A percentile compares a stretch with the other conserved stretches of the same genome.
phyloP scores from a whole-genome alignment of 805 yeast genomes.

The Debaryomyces hansenii region DNA sequence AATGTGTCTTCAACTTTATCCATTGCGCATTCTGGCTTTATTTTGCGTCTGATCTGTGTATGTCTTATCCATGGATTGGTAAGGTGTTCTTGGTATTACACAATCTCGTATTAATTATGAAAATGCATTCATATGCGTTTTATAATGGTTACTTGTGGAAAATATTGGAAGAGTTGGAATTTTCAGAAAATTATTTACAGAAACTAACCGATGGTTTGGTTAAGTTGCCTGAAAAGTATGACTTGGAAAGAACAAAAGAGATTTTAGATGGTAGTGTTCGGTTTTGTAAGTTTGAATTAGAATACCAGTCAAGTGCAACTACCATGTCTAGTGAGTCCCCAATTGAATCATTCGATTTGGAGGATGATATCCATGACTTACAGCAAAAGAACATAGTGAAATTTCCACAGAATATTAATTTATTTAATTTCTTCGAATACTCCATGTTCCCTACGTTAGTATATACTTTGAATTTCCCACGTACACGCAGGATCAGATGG shows the following conservation, averaged over 20 bases:
- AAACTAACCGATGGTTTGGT: conserved; percentile 32
- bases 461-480: conserved; percentile 79
- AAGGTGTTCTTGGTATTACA: conserved; percentile 83
- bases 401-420: conserved; percentile 75
- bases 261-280: conserved; percentile 50
- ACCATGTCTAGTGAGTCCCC: conserved; percentile 9
- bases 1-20: conserved; percentile 52
- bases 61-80: conserved; percentile 84
- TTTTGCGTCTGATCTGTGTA: conserved; percentile 48
- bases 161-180: conserved; percentile 52
- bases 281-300: conserved; percentile 74
- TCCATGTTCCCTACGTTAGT: conserved; percentile 89
- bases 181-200: conserved; percentile 45
- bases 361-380: conserved; percentile 6
- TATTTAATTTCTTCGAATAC: conserved; percentile 67
- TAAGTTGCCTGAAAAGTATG: conserved; percentile 19
- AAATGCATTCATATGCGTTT: conserved; percentile 89
- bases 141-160: conserved; percentile 89
- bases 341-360: conserved; percentile 10
- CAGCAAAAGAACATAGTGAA: conserved; percentile 12
- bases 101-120: conserved; percentile 86
- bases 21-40: conserved; percentile 55
- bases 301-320: conserved; percentile 47
- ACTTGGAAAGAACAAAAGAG: conserved; percentile 22
- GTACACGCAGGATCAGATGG: conserved; percentile 71